Conservation (phyloP, 805 yeast species). For the Wickerhamomyces kurtzmanii region DNA sequence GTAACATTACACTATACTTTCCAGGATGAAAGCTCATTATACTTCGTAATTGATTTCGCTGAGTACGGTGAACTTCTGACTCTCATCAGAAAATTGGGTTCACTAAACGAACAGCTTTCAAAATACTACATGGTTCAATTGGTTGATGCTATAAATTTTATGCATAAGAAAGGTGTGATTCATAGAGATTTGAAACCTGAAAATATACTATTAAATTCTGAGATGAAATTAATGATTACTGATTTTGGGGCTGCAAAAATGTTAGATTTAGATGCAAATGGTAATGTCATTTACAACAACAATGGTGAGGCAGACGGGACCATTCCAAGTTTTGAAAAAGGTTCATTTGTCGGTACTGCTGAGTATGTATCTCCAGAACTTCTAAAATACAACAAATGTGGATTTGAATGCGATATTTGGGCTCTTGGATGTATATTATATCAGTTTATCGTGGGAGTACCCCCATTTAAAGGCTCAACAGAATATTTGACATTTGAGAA, state of each 20-base stretch:
- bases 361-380: constrained; percentile 94
- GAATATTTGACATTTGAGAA: constrained; percentile 85
- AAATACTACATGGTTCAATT: constrained; percentile 79
- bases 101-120: constrained; percentile 64
- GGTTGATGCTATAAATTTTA: constrained; percentile 83
- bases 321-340: constrained; percentile 10
- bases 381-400: constrained; percentile 66
- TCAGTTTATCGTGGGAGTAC: constrained; percentile 75
- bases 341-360: constrained; percentile 95
- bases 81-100: constrained; percentile 67
- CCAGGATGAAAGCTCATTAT: constrained; percentile 81
- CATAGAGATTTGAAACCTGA: constrained; percentile 96
- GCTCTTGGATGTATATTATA: constrained; percentile 84
- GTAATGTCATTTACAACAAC: constrained; percentile 15
- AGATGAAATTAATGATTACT: constrained; percentile 83
- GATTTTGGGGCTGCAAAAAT: constrained; percentile 98
- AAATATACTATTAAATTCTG: constrained; percentile 75
- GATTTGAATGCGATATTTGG: constrained; percentile 86
- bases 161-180: constrained; percentile 82
- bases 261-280: constrained; percentile 27
- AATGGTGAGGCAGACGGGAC: constrained; percentile 23
- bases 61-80: constrained; percentile 90
- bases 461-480: constrained; percentile 83
- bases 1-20: constrained; percentile 89
- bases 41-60: constrained; percentile 90